Percentiles rank a stretch among this genome's conserved stretches.
Conservation (phyloP, 169 alveolate genomes). For the Theileria equi region DNA sequence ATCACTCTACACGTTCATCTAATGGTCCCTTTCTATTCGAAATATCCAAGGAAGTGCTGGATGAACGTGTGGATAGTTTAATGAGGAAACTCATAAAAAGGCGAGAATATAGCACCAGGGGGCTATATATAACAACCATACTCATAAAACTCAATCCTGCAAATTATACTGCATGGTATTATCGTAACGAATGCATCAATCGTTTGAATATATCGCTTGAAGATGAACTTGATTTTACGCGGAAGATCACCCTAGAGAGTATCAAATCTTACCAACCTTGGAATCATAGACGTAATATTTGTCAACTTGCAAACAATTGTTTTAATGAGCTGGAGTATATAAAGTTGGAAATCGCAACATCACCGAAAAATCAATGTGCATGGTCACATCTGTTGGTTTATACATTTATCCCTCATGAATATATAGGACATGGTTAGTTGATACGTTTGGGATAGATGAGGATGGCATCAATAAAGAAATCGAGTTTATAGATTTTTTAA, state of each 20-base stretch:
- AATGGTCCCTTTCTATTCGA: constrained; percentile 8
- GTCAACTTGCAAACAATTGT: constrained; percentile 2
- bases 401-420: not conserved
- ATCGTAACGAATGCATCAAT: constrained; percentile 51
- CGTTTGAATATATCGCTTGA: constrained; percentile 17
- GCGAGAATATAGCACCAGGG: constrained; percentile 50
- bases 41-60: constrained; percentile 5
- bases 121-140: constrained; percentile 28
- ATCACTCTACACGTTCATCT: not conserved
- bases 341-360: constrained; percentile 42
- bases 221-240: constrained; percentile 45
- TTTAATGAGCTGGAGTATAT: constrained; percentile 44
- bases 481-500: constrained; percentile 26
- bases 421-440: constrained; percentile 49
- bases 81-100: constrained; percentile 8
- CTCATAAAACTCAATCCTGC: constrained; percentile 47
- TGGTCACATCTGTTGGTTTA: constrained; percentile 51
- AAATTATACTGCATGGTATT: constrained; percentile 56
- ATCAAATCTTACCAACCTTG: constrained; percentile 61
- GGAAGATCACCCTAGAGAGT: constrained; percentile 38
- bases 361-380: constrained; percentile 61
- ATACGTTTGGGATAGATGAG: constrained; percentile 3
- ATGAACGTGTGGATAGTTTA: not conserved
- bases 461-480: constrained; percentile 28
- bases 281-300: constrained; percentile 47